Evolutionary conservation across 1,284 basidiomycete species (phyloP), one percentile per base, ranked within the genome.

Genomic region (Vanrija sp.): DNA sequence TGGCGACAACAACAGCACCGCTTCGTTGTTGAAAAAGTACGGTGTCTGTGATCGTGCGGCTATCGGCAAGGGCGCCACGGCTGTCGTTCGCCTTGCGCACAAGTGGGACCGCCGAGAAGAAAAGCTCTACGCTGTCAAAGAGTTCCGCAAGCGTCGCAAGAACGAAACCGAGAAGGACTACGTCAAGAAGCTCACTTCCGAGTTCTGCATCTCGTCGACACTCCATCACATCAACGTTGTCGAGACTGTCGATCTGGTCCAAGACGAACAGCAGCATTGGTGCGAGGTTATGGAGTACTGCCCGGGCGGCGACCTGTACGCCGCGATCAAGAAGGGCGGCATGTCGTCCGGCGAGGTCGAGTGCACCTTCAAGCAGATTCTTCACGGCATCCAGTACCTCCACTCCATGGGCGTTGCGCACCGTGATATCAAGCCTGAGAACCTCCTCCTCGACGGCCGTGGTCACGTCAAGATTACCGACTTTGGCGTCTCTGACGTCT

Each of bases 241-340:
- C 68, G 95, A 98, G 80, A 98, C 95, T 3, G 96, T 98, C 57
- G 95, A 98, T 77, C 84, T 98, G 61, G 89, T 98, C 23, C 95
- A 98, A 71, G 95, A 98, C 76, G 95, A 98, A 77, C 85, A 81
- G 62, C 86, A 89, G 59, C 87, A 93, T 69, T 98, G 95, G 95
- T 98, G 95, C 72, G 95, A 98, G 76, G 95, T 98, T 57, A 98
- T 98, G 96, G 96, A 98, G 77, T 98, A 94, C 72, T 97, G 95
- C 75, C 90, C 91, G 2, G 95, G 95, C 49, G 94, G 94, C 6
- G 94, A 98, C 77, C 80, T 98, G 35, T 98, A 98, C 71, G 93
- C 92, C 22, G 93, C 93, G 36, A 98, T 98, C 80, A 97, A 97
- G 82, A 91, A 90, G 73, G 95, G 94, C 69, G 85, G 89, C 62